Evolutionary conservation across 768 basidiomycete species (phyloP).

Genomic region (Lactarius pseudohatsudake): DNA sequence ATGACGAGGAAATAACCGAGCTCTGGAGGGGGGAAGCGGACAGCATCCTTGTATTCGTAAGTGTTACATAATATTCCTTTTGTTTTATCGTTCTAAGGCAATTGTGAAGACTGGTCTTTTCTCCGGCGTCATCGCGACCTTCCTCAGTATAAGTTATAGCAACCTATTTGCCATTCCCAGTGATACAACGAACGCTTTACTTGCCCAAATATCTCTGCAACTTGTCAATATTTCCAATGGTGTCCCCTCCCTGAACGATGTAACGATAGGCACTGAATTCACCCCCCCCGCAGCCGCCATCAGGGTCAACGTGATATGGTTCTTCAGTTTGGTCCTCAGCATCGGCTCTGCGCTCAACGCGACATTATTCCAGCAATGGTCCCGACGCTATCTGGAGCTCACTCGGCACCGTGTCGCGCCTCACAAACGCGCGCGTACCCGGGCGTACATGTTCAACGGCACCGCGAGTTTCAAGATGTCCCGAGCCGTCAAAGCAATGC

Average conservation of each 20-base stretch:
- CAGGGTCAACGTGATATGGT: conserved; percentile 11
- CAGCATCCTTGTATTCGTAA: conserved; percentile 4
- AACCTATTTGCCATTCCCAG: not conserved
- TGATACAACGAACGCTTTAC: not conserved
- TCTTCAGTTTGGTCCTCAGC: not conserved
- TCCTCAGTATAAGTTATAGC: conserved; percentile 4
- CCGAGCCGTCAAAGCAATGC: not conserved
- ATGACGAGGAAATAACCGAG: conserved; percentile 2
- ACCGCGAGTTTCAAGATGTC: not conserved
- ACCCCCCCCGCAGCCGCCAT: no score
- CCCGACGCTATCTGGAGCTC: conserved; percentile 4
- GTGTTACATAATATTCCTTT: not conserved
- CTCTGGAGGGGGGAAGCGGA: not conserved
- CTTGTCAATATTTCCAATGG: not conserved
- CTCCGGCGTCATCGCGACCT: conserved; percentile 1
- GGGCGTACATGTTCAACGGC: not conserved
- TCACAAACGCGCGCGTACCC: not conserved
- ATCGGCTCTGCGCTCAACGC: not conserved
- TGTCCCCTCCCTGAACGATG: not conserved
- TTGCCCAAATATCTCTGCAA: not conserved
- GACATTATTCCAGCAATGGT: not conserved
- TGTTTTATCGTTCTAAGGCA: not conserved
- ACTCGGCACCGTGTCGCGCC: not conserved
- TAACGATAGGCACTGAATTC: no score
- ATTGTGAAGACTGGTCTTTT: conserved; percentile 11